Conservation (phyloP, 2,329 filamentous ascomycete genomes). For the Spiromastix sp. region DNA sequence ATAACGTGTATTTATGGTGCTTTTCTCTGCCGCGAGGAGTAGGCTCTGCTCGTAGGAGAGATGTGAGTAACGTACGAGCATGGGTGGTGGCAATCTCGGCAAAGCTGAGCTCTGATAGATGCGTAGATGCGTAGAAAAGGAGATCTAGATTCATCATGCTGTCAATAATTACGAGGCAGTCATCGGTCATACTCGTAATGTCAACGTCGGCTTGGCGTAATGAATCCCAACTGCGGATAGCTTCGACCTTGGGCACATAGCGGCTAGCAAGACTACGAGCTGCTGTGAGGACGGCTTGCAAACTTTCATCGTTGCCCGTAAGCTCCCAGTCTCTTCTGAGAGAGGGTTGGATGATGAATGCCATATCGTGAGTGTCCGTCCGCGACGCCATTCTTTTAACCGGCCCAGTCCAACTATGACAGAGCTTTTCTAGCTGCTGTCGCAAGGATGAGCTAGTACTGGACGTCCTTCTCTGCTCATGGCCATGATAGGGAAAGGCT, state of each 20-base stretch:
- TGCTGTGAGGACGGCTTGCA: conserved; percentile 33
- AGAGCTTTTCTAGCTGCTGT: conserved; percentile 14
- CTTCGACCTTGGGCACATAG: conserved; percentile 31
- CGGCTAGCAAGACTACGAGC: conserved; percentile 36
- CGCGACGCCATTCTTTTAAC: conserved; percentile 29
- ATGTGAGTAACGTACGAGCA: conserved; percentile 9
- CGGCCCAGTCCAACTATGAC: conserved; percentile 23
- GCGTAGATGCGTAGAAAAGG: conserved; percentile 27
- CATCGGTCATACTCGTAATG: conserved; percentile 18
- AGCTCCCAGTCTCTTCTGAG: conserved; percentile 39
- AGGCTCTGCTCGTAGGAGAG: conserved; percentile 9
- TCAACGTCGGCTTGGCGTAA: conserved; percentile 20
- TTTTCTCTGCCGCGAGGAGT: neutral
- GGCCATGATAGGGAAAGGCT: neutral
- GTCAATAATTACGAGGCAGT: conserved; percentile 34
- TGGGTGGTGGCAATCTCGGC: conserved; percentile 19
- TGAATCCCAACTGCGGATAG: conserved; percentile 42
- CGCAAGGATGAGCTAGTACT: conserved; percentile 4
- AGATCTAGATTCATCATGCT: conserved; percentile 29
- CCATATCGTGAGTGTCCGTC: conserved; percentile 44
- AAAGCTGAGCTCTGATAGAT: conserved; percentile 14
- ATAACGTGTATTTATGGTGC: too few species aligned
- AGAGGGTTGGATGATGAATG: conserved; percentile 42
- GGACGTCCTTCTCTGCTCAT: neutral
- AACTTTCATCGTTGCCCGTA: conserved; percentile 28